Evolutionary conservation across 805 yeast genomes (phyloP).

Genomic region (Saccharomycopsis javanensis): DNA sequence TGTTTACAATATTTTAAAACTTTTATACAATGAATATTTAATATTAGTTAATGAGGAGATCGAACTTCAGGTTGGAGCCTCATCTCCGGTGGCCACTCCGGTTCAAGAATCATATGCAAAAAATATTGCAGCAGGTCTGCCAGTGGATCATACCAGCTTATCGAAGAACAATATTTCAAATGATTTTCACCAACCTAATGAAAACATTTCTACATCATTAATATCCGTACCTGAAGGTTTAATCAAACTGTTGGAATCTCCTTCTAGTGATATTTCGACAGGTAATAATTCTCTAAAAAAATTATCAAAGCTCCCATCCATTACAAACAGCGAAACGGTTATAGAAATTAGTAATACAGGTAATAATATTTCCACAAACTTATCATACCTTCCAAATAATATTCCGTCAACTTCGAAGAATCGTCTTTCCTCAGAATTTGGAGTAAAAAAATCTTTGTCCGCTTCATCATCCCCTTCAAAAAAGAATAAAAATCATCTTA

Average conservation of each 20-base stretch:
- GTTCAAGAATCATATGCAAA: background rate
- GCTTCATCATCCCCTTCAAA: background rate
- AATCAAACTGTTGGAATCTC: background rate
- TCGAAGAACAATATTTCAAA: background rate
- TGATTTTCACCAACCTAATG: background rate
- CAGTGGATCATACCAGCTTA: background rate
- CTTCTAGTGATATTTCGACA: background rate
- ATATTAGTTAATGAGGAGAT: constrained; percentile 19
- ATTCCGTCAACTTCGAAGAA: background rate
- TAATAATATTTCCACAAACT: background rate
- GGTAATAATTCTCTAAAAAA: background rate
- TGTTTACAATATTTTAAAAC: constrained; percentile 17
- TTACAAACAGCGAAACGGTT: background rate
- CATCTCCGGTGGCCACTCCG: constrained; percentile 6
- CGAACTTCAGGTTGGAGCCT: constrained; percentile 16
- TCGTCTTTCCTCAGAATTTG: background rate
- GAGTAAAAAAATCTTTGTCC: background rate
- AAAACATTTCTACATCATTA: background rate
- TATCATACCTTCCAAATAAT: background rate
- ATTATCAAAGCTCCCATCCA: background rate
- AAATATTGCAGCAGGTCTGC: background rate
- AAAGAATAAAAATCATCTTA: background rate
- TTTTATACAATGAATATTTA: constrained; percentile 18
- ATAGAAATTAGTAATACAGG: background rate
- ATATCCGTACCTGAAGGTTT: background rate